Evolutionary conservation across 2,329 filamentous ascomycete genomes (phyloP).

Genomic region (Hypoxylon sp.): DNA sequence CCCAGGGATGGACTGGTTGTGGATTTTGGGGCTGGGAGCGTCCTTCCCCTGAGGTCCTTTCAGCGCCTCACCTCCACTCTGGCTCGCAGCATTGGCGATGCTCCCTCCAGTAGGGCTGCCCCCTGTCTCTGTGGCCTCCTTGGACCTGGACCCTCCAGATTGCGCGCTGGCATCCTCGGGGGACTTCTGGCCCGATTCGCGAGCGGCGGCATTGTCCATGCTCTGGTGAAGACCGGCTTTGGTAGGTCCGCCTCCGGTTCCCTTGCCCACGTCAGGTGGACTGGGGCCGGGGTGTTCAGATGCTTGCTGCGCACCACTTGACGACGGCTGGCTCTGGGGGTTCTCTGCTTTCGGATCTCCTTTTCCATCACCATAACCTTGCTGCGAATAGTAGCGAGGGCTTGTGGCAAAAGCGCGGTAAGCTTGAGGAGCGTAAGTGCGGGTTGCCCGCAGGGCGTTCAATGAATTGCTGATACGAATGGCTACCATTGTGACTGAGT

Average conservation of each 20-base stretch:
- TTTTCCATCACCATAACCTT: slow-evolving; percentile 58
- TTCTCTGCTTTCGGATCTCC: slow-evolving; percentile 54
- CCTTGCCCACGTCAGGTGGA: slow-evolving; percentile 56
- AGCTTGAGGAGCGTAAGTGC: slow-evolving; percentile 40
- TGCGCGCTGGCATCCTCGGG: slow-evolving; percentile 53
- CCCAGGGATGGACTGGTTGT: slow-evolving; percentile 60
- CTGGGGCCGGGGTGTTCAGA: slow-evolving; percentile 60
- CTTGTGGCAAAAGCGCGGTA: slow-evolving; percentile 45
- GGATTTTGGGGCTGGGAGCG: slow-evolving; percentile 64
- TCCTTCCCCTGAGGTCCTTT: slow-evolving; percentile 51
- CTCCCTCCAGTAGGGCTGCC: slow-evolving; percentile 48
- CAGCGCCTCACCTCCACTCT: slow-evolving; percentile 51
- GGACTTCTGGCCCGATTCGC: slow-evolving; percentile 38
- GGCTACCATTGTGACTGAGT: slow-evolving; percentile 45
- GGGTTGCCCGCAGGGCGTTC: slow-evolving; percentile 42
- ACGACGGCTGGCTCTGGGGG: slow-evolving; percentile 54
- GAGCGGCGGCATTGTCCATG: slow-evolving; percentile 42
- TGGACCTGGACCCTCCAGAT: slow-evolving; percentile 56
- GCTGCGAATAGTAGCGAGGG: slow-evolving; percentile 43
- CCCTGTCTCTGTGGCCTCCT: slow-evolving; percentile 56
- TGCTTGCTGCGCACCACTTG: slow-evolving; percentile 51
- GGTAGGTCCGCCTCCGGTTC: slow-evolving; percentile 53
- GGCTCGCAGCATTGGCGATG: slow-evolving; percentile 47
- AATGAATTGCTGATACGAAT: slow-evolving; percentile 48
- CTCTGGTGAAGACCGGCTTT: slow-evolving; percentile 49